These are phyloP conservation scores for Limnanthes douglasii DNA, from an alignment of 345 rosid genomes.

Conservation along the genomic window DNA sequence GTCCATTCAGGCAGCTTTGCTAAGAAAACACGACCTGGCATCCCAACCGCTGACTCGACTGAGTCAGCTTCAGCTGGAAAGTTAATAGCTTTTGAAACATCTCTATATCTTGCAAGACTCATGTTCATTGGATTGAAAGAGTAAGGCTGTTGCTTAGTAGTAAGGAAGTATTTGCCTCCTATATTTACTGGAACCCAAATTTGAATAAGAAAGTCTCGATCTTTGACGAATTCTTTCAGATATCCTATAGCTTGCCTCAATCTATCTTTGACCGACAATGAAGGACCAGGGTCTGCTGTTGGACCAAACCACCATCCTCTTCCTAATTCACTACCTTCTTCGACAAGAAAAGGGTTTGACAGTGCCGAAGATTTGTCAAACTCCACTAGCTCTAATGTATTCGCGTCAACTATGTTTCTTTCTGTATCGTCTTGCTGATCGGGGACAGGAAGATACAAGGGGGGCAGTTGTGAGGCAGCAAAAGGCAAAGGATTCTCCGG, in stretches of 20 bases:
- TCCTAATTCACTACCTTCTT: slow-evolving; percentile 30
- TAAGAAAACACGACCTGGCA: slow-evolving; percentile 78
- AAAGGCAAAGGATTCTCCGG: slow-evolving; percentile 21
- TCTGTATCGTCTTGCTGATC: slow-evolving; percentile 11
- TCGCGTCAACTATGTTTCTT: slow-evolving; percentile 12
- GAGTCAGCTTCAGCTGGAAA: slow-evolving; percentile 63
- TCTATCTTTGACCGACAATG: slow-evolving; percentile 42
- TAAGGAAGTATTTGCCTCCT: slow-evolving; percentile 52
- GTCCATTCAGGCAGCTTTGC: slow-evolving; percentile 87
- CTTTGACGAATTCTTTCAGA: slow-evolving; percentile 38
- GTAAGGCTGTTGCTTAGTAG: slow-evolving; percentile 67
- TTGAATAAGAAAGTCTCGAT: slow-evolving; percentile 54
- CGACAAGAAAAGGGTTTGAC: slow-evolving; percentile 15
- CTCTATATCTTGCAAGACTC: slow-evolving; percentile 53
- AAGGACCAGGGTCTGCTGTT: slow-evolving; percentile 10
- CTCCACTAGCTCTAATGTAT: slow-evolving; percentile 9
- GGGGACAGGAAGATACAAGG: slow-evolving; percentile 12
- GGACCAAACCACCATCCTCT: slow-evolving; percentile 66
- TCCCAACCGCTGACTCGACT: slow-evolving; percentile 41
- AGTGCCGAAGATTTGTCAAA: slow-evolving; percentile 15
- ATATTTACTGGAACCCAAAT: slow-evolving; percentile 73
- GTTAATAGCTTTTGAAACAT: slow-evolving; percentile 48
- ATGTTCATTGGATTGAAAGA: slow-evolving; percentile 28
- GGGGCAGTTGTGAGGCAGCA: slow-evolving; percentile 10
- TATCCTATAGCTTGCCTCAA: slow-evolving; percentile 30